Conservation (phyloP, 2,329 filamentous ascomycete species). For the Tolypocladium sp. region DNA sequence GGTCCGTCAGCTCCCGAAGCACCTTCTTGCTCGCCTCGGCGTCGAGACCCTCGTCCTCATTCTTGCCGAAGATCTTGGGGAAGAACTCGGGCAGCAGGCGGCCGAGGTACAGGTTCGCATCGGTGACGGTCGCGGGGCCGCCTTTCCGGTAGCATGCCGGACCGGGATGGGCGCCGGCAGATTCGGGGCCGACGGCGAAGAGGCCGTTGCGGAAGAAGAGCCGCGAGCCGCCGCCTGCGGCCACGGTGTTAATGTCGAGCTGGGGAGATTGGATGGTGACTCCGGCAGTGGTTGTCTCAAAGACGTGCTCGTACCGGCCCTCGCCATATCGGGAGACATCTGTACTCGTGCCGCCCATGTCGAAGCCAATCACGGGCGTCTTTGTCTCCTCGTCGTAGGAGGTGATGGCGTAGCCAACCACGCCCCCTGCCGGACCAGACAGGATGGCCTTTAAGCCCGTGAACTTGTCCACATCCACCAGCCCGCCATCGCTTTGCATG, state of each 20-base stretch:
- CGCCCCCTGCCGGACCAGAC: conserved; percentile 65
- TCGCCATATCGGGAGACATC: conserved; percentile 60
- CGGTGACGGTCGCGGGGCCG: conserved; percentile 62
- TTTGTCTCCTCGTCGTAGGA: conserved; percentile 60
- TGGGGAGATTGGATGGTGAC: conserved; percentile 73
- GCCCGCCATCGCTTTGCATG: conserved; percentile 54
- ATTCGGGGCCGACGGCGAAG: conserved; percentile 65
- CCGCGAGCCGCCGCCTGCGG: conserved; percentile 61
- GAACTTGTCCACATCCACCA: conserved; percentile 51
- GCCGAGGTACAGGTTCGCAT: conserved; percentile 62
- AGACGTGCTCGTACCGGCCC: conserved; percentile 35
- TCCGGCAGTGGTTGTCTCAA: conserved; percentile 70
- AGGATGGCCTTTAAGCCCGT: conserved; percentile 62
- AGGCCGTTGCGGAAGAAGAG: conserved; percentile 65
- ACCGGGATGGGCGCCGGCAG: conserved; percentile 60
- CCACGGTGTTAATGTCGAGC: conserved; percentile 74
- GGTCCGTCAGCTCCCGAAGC: conserved; percentile 30
- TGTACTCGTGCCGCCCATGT: conserved; percentile 64
- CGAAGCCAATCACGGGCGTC: conserved; percentile 66
- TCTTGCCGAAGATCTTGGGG: conserved; percentile 45
- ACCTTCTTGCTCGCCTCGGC: conserved; percentile 26
- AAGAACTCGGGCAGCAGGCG: conserved; percentile 54
- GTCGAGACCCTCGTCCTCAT: conserved; percentile 22
- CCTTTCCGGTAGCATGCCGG: conserved; percentile 65
- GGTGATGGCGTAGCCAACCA: conserved; percentile 67